A percentile compares a stretch with the other conserved stretches of the same genome.
Conservation (phyloP, 176 grass and related monocot species). For the Oropetium thomaeum region DNA sequence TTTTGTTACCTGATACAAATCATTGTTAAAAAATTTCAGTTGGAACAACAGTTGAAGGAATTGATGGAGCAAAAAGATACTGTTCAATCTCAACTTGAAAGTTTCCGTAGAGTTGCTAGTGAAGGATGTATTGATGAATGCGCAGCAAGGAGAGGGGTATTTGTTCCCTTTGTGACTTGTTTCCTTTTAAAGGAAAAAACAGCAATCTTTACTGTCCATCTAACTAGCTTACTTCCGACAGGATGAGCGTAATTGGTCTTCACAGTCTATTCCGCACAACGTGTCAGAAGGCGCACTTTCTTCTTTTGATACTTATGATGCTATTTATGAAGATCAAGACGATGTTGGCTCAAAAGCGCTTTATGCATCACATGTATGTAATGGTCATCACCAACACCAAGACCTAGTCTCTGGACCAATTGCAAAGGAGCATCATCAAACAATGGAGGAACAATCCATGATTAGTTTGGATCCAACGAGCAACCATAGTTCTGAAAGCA, state of each 20-base stretch:
- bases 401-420: background rate
- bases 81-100: conserved; percentile 74
- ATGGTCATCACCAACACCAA: background rate
- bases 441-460: conserved; percentile 8
- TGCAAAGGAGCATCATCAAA: background rate
- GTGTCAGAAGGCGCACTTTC: conserved; percentile 59
- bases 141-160: conserved; percentile 61
- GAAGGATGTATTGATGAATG: conserved; percentile 36
- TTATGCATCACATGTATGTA: background rate
- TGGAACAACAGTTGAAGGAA: conserved; percentile 74
- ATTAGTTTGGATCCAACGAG: conserved; percentile 11
- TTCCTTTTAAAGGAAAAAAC: background rate
- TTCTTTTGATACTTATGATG: conserved; percentile 51
- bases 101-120: conserved; percentile 50
- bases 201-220: background rate
- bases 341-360: background rate
- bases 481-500: conserved; percentile 38
- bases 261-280: conserved; percentile 40
- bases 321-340: conserved; percentile 43
- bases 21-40: conserved; percentile 33
- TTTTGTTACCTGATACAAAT: background rate
- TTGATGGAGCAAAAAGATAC: conserved; percentile 70
- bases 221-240: conserved; percentile 23
- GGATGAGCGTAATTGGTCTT: conserved; percentile 59
- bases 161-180: background rate